These are phyloP conservation scores for Serendipita sp. DNA, from an alignment of 768 basidiomycete species.

Conservation along the genomic window DNA sequence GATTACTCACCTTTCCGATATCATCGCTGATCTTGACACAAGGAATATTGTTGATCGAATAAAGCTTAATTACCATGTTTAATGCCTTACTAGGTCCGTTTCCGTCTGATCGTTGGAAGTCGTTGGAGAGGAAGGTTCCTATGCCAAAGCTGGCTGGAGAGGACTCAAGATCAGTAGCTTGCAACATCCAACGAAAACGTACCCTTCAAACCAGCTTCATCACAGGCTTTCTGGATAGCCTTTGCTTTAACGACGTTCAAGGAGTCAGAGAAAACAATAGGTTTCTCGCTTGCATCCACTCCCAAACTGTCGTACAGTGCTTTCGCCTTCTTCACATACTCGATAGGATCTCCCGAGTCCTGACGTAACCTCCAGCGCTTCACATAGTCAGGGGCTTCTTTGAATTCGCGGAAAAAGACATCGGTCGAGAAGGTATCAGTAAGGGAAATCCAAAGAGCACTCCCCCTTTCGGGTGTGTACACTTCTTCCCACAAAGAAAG, in stretches of 20 bases:
- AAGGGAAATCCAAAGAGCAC: constrained; percentile 46
- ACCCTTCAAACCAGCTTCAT: constrained; percentile 58
- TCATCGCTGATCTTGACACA: constrained; percentile 96
- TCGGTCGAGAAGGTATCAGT: constrained; percentile 91
- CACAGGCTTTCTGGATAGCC: constrained; percentile 50
- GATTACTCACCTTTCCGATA: constrained; percentile 44
- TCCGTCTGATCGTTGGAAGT: constrained; percentile 36
- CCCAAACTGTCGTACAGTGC: constrained; percentile 54
- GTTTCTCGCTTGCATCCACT: constrained; percentile 46
- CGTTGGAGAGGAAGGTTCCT: constrained; percentile 84
- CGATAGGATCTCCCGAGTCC: constrained; percentile 81
- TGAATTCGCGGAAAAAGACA: constrained; percentile 46
- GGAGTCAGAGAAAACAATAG: constrained; percentile 72
- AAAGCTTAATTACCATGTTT: constrained; percentile 92
- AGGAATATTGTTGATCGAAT: constrained; percentile 48
- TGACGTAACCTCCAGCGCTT: constrained; percentile 72
- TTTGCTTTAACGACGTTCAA: constrained; percentile 57
- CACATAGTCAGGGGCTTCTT: constrained; percentile 34
- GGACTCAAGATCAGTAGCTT: background rate
- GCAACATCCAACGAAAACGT: constrained; percentile 10
- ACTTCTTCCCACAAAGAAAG: constrained; percentile 78
- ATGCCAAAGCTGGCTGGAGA: constrained; percentile 73
- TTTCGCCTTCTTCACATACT: constrained; percentile 61
- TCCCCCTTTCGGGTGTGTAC: constrained; percentile 29
- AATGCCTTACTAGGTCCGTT: constrained; percentile 58